Evolutionary conservation across 495 filamentous ascomycete species (phyloP).

Genomic region (Neurospora discreta): DNA sequence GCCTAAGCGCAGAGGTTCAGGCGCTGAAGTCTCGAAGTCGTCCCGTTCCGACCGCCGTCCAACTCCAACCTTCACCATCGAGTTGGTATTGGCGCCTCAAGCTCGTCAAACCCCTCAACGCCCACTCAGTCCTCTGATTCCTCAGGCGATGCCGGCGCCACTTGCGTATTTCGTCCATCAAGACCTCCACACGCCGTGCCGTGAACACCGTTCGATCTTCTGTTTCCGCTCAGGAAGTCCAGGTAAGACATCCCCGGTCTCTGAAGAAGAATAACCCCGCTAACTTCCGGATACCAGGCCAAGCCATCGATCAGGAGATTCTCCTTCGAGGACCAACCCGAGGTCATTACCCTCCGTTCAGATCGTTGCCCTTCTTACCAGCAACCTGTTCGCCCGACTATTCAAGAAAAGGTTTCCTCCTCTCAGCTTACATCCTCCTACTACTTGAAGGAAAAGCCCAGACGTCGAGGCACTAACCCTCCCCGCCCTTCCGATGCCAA

Average conservation of each 20-base stretch:
- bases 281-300: not conserved
- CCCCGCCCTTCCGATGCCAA: not conserved
- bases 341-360: not conserved
- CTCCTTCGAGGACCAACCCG: not conserved
- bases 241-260: not conserved
- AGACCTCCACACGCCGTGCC: not conserved
- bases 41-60: not conserved
- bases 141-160: not conserved
- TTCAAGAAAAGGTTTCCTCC: not conserved
- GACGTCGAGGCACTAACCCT: not conserved
- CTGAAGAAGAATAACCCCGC: not conserved
- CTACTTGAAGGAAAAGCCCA: not conserved
- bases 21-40: rapidly evolving
- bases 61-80: not conserved
- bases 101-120: not conserved
- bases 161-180: not conserved
- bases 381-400: too few species aligned
- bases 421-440: not conserved
- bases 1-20: not conserved
- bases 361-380: not conserved
- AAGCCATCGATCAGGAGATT: rapidly evolving
- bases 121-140: not conserved
- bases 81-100: not conserved
- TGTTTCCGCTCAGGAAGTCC: not conserved
- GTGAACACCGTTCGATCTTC: not conserved